phyloP scores from a whole-genome alignment of 139 green algal genomes.

The Chlamydomonas asymmetrica region DNA sequence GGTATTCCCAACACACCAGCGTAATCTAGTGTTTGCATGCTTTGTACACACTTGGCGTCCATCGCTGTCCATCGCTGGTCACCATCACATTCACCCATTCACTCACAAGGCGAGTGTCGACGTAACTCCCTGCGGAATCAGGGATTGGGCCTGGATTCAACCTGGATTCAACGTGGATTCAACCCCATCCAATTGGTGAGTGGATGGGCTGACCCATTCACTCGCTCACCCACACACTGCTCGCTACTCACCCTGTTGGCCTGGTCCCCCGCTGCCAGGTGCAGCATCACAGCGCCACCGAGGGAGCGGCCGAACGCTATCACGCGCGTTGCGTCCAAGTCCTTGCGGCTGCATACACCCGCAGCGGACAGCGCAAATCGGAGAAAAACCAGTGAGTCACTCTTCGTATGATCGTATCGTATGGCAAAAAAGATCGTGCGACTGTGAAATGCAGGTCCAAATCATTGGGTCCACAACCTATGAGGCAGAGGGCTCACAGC shows the following conservation, averaged over 20 bases:
- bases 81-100: neutral
- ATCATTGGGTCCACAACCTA: no score
- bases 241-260: constrained; percentile 42
- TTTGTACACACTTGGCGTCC: no score
- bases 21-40: no score
- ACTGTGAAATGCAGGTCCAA: no score
- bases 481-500: no score
- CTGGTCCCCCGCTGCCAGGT: constrained; percentile 64
- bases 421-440: no score
- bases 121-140: neutral
- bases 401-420: no score
- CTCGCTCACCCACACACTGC: neutral
- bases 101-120: neutral
- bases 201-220: neutral
- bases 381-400: no score
- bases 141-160: neutral
- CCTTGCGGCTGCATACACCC: no score
- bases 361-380: no score
- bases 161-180: neutral
- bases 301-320: constrained; percentile 83
- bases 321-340: constrained; percentile 59
- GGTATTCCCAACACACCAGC: no score
- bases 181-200: neutral
- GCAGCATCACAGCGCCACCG: constrained; percentile 80
- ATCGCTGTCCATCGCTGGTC: neutral